Evolutionary conservation across 768 basidiomycete species (phyloP).

Genomic region (Russula sp.): DNA sequence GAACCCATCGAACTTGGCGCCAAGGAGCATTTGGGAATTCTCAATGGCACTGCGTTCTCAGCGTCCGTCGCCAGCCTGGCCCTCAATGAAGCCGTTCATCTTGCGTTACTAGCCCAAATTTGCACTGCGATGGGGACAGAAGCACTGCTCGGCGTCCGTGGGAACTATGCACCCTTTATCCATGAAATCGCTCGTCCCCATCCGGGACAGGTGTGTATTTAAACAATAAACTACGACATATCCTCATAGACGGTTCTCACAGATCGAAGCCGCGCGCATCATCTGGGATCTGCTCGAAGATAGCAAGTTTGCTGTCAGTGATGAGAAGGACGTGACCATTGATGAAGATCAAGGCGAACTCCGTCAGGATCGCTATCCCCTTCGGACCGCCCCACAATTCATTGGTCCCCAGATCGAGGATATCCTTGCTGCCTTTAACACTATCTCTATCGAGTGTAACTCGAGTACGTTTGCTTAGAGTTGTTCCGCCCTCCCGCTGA

Average conservation of each 20-base stretch:
- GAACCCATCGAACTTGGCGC: conserved; percentile 60
- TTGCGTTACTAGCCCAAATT: conserved; percentile 60
- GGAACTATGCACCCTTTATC: conserved; percentile 74
- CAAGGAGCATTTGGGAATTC: conserved; percentile 74
- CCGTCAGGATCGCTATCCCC: conserved; percentile 73
- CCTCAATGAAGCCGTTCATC: conserved; percentile 62
- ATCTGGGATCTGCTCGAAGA: conserved; percentile 65
- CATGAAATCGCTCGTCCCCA: conserved; percentile 72
- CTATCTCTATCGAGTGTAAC: conserved; percentile 72
- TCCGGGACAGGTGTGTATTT: conserved; percentile 58
- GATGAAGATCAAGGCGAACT: conserved; percentile 67
- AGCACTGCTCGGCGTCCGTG: conserved; percentile 67
- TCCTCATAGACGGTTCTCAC: background rate
- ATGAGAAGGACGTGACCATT: conserved; percentile 70
- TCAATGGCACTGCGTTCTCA: conserved; percentile 85
- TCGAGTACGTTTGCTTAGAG: conserved; percentile 49
- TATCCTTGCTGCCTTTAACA: conserved; percentile 55
- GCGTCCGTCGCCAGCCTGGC: conserved; percentile 73
- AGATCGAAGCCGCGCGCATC: conserved; percentile 66
- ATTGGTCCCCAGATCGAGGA: conserved; percentile 84
- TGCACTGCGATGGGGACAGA: conserved; percentile 82
- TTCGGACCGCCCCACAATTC: conserved; percentile 77
- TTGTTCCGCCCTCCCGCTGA: background rate
- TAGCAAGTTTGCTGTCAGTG: conserved; percentile 54
- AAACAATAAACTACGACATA: background rate